phyloP scores from a whole-genome alignment of 768 basidiomycete genomes.

The Tricholoma furcatifolium region DNA sequence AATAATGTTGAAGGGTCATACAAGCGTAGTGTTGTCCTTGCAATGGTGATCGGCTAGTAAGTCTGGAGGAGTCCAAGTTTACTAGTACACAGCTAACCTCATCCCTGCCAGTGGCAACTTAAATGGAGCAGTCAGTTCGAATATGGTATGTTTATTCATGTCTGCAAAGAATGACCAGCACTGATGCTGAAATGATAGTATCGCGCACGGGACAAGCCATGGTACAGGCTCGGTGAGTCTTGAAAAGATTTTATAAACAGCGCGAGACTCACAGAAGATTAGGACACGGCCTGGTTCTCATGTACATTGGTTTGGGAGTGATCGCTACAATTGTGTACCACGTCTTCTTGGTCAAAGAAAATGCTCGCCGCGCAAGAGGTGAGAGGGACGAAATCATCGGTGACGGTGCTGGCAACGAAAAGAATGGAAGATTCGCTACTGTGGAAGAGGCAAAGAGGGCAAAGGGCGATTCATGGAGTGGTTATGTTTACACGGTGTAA shows the following conservation, averaged over 20 bases:
- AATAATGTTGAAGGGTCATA: constrained; percentile 77
- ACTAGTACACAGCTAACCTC: neutral
- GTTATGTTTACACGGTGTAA: constrained; percentile 58
- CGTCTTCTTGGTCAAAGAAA: constrained; percentile 53
- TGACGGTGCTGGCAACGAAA: constrained; percentile 38
- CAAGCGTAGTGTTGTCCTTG: constrained; percentile 71
- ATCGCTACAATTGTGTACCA: constrained; percentile 42
- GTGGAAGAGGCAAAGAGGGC: constrained; percentile 65
- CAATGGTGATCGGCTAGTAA: constrained; percentile 66
- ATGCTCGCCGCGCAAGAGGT: constrained; percentile 63
- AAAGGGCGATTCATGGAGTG: constrained; percentile 76
- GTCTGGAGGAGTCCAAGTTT: constrained; percentile 22
- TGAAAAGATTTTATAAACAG: neutral
- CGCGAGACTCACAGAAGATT: neutral
- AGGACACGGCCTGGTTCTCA: constrained; percentile 51
- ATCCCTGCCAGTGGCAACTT: constrained; percentile 54
- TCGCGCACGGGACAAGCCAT: constrained; percentile 61
- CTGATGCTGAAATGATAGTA: constrained; percentile 37
- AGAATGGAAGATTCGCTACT: constrained; percentile 57
- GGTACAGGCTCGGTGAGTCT: constrained; percentile 53
- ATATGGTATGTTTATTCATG: constrained; percentile 47
- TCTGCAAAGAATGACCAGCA: neutral
- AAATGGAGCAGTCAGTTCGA: constrained; percentile 76
- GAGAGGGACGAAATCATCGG: constrained; percentile 70
- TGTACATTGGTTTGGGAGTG: constrained; percentile 70